Evolutionary conservation across 106 monocot species (phyloP), one percentile per base, ranked within the genome.

Genomic region (Allium cepa): DNA sequence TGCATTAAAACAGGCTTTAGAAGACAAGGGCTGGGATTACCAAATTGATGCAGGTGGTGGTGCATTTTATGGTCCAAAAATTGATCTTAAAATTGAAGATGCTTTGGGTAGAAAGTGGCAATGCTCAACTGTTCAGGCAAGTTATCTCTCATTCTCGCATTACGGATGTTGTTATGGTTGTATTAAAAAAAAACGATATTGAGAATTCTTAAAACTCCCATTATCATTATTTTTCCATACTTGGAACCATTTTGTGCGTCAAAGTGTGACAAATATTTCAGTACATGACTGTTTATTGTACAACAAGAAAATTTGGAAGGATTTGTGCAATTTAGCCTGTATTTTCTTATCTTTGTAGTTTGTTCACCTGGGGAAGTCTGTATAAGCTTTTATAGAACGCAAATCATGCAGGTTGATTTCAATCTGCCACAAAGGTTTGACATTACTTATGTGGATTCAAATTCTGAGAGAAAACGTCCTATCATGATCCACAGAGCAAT

Each of bases 51-150:
- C 91, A 75, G 96, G 96, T 74, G 96, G 96, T 52, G 96, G 96
- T 78, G 96, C 96, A 48, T 96, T 96, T 73, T 96, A 96, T 79
- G 96, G 96, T 58, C 96, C 96, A 27, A 96, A 96, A 65, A 92
- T 96, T 66, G 96, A 96, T 79, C 77, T 96, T 17, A 96, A 96
- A 81, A 96, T 96, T 74, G 85, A 96, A 78, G 96, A 96, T 80
- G 91, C 96, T 60, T 85, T 96, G 75, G 86, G 88, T 67, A 82
- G 96, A 64, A 96, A 96, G 73, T 96, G 96, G 96, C 96, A 92
- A 58, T 96, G 92, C 72, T 96, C 96, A 22, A 96, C 96, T 48
- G 78, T 96, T 26, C 96, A 92, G 92, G 96, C 71, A 79, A 75
- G 71, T 69, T 63, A 52, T 47, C 12, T 16, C 9, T 14, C 64